phyloP scores from a whole-genome alignment of 164 flowering plant genomes.

The Vitis amurensis region DNA sequence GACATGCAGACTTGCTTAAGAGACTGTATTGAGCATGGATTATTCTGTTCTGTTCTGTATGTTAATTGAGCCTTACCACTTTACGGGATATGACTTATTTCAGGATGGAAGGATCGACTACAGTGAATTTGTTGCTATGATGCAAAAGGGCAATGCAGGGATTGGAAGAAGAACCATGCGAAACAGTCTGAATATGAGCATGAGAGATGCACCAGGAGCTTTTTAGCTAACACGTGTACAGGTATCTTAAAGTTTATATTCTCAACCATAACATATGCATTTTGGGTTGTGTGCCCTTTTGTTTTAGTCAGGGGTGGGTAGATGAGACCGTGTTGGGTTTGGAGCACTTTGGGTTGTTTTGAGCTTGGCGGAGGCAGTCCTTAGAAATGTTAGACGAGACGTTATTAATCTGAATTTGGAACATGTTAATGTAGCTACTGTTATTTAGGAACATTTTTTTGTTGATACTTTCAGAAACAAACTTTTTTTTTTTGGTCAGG shows the following conservation, averaged over 20 bases:
- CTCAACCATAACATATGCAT: too few species aligned
- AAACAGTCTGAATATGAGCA: constrained; percentile 81
- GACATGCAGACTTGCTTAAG: neutral
- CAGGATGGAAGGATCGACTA: constrained; percentile 97
- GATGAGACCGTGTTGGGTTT: neutral
- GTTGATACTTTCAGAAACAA: neutral
- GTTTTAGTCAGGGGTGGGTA: neutral
- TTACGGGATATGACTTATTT: constrained; percentile 5
- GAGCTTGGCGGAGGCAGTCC: neutral
- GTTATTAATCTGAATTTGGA: too few species aligned
- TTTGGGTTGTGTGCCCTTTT: neutral
- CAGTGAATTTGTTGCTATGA: constrained; percentile 95
- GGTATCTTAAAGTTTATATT: constrained; percentile 23
- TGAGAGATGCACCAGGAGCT: constrained; percentile 69
- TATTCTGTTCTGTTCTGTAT: neutral
- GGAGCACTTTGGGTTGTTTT: too few species aligned
- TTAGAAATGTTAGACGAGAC: too few species aligned
- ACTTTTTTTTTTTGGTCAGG: neutral
- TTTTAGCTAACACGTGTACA: constrained; percentile 33
- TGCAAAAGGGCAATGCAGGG: constrained; percentile 92
- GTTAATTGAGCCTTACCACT: neutral
- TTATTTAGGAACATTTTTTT: neutral
- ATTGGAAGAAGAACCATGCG: constrained; percentile 90
- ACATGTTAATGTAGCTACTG: neutral
- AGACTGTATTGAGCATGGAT: neutral